Conservation (phyloP, 1,139 yeast genomes). For the Sugiyamaella xylanicola region DNA sequence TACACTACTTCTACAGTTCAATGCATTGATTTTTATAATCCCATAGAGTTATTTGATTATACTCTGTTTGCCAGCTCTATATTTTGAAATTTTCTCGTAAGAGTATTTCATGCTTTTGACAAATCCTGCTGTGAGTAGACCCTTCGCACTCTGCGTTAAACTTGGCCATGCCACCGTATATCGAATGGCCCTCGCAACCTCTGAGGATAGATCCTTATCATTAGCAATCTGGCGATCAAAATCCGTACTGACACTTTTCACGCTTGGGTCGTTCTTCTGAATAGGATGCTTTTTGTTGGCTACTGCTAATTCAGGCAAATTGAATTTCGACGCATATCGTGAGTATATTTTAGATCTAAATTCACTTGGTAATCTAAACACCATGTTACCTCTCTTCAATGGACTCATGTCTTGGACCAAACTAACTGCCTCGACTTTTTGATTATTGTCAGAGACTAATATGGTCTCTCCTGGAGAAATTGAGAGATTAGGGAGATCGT, state of each 20-base stretch:
- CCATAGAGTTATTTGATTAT: conserved; percentile 7
- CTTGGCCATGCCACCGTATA: conserved; percentile 71
- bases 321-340: conserved; percentile 40
- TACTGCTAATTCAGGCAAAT: conserved; percentile 18
- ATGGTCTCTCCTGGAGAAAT: conserved; percentile 29
- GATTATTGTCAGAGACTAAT: conserved; percentile 29
- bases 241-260: conserved; percentile 26
- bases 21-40: no score
- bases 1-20: no score
- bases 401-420: conserved; percentile 44
- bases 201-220: conserved; percentile 46
- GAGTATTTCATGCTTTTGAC: conserved; percentile 74
- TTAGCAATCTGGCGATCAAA: conserved; percentile 47
- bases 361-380: conserved; percentile 52
- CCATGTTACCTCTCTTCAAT: conserved; percentile 44
- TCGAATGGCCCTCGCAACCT: conserved; percentile 52
- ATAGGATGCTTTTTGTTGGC: conserved; percentile 10
- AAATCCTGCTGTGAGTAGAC: conserved; percentile 84
- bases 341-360: conserved; percentile 53
- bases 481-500: conserved; percentile 46
- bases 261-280: conserved; percentile 16
- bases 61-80: conserved; percentile 24
- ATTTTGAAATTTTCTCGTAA: conserved; percentile 60
- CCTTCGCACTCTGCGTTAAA: conserved; percentile 74
- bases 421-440: conserved; percentile 35